phyloP scores from a whole-genome alignment of 2,329 filamentous ascomycete genomes.

The Cadophora luteo-olivacea region DNA sequence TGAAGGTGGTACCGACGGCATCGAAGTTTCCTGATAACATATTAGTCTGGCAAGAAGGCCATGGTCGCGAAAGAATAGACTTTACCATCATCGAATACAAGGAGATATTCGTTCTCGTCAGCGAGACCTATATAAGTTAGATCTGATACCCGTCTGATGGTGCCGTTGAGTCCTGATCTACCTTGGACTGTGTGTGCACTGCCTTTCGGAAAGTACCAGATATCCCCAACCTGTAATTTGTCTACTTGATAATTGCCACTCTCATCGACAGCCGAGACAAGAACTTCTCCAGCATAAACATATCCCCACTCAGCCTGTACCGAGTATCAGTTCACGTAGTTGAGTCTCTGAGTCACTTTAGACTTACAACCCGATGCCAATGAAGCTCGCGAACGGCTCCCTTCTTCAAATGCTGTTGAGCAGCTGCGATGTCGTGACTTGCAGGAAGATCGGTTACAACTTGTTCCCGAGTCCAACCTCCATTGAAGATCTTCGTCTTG shows the following conservation, averaged over 20 bases:
- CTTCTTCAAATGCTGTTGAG: constrained; percentile 72
- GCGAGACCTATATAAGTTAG: no score
- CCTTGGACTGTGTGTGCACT: constrained; percentile 67
- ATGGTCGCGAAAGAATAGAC: not conserved
- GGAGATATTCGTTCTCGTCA: constrained; percentile 71
- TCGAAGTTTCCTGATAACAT: constrained; percentile 61
- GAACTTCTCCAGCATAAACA: constrained; percentile 62
- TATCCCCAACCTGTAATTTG: constrained; percentile 64
- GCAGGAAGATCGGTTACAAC: constrained; percentile 70
- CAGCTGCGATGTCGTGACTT: constrained; percentile 70
- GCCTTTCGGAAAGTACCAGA: constrained; percentile 75
- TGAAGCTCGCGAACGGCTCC: constrained; percentile 70
- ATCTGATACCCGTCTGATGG: no score
- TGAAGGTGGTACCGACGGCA: constrained; percentile 48
- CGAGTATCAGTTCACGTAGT: not conserved
- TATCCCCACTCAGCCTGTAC: constrained; percentile 70
- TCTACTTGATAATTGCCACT: constrained; percentile 61
- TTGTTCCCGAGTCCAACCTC: constrained; percentile 71
- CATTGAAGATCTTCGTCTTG: constrained; percentile 65
- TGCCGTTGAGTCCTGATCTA: not conserved
- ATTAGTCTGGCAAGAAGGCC: not conserved
- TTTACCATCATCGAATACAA: constrained; percentile 67
- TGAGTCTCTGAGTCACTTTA: not conserved
- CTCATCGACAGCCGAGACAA: constrained; percentile 67
- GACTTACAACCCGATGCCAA: constrained; percentile 69